phyloP scores from a whole-genome alignment of 305 asterid genomes.

The Solanum hybrid region DNA sequence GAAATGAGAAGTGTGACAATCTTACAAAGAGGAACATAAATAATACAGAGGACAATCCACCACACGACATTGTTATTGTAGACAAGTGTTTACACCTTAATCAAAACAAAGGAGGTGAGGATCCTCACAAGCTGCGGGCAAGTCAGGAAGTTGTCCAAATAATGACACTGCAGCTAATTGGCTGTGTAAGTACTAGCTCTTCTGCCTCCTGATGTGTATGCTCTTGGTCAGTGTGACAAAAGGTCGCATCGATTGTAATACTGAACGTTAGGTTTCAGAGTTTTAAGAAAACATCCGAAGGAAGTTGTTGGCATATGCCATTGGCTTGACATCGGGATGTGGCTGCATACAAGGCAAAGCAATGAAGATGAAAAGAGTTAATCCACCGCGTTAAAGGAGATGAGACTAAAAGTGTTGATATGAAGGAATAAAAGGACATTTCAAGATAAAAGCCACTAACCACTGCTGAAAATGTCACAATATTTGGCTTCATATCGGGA shows the following conservation, averaged over 20 bases:
- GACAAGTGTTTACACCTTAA: constrained; percentile 4
- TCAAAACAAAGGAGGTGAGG: neutral
- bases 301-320: constrained; percentile 98
- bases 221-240: neutral
- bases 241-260: neutral
- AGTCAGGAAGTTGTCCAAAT: neutral
- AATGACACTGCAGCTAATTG: neutral
- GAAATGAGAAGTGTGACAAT: neutral
- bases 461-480: constrained; percentile 88
- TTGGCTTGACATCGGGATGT: constrained; percentile 95
- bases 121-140: neutral
- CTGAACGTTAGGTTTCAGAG: neutral
- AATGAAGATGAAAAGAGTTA: neutral
- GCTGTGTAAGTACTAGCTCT: constrained; percentile 3
- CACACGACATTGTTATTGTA: neutral
- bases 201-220: neutral
- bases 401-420: neutral
- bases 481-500: constrained; percentile 78
- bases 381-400: neutral
- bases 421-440: neutral
- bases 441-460: constrained; percentile 37
- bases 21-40: neutral
- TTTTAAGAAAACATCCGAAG: constrained; percentile 65
- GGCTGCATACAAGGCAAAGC: constrained; percentile 43
- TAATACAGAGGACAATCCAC: neutral